Conservation (phyloP, 257 asterid species). For the Capsicum baccatum region DNA sequence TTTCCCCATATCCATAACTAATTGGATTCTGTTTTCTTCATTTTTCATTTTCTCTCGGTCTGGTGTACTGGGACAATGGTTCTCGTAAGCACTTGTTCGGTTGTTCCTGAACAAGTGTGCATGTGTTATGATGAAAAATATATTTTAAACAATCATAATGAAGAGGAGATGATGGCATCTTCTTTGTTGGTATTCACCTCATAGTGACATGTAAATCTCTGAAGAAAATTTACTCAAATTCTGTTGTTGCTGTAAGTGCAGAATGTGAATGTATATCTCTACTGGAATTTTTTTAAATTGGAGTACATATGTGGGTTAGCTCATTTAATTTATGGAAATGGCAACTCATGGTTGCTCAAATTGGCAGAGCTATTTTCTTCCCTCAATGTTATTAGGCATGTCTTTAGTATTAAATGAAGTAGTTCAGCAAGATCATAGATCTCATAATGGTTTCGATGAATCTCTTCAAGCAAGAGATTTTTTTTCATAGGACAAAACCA, state of each 20-base stretch:
- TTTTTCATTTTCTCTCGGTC: background rate
- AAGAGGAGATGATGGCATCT: background rate
- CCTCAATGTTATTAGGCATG: background rate
- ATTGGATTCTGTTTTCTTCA: background rate
- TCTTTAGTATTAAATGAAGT: background rate
- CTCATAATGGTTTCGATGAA: background rate
- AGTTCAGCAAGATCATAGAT: background rate
- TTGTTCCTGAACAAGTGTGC: background rate
- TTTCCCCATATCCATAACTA: background rate
- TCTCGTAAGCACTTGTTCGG: background rate
- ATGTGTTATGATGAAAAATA: background rate
- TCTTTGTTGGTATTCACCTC: background rate
- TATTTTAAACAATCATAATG: background rate
- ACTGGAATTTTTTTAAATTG: background rate
- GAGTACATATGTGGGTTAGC: slow-evolving; percentile 1
- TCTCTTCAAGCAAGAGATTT: background rate
- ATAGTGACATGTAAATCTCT: background rate
- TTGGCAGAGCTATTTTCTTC: background rate
- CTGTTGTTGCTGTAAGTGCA: background rate
- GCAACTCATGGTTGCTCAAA: background rate
- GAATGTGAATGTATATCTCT: background rate
- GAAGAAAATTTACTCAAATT: background rate
- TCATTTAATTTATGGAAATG: slow-evolving; percentile 2
- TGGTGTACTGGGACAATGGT: background rate
- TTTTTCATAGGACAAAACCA: slow-evolving; percentile 16